These are phyloP conservation scores for Tetradesmus obliquus DNA, from an alignment of 139 green algal species.

Conservation along the genomic window DNA sequence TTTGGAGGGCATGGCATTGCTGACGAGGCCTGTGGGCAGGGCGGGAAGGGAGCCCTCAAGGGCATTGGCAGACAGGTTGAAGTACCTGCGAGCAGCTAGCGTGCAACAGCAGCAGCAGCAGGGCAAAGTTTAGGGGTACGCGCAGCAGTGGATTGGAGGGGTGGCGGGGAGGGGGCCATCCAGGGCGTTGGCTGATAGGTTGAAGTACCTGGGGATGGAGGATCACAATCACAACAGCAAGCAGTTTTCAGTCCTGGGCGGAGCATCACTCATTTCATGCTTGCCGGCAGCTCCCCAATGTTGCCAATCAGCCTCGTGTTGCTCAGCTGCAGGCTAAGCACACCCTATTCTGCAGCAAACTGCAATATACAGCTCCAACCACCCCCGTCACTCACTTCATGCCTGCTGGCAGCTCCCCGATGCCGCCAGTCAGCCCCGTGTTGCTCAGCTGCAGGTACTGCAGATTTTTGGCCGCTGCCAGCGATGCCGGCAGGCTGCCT, in stretches of 20 bases:
- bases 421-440: not conserved
- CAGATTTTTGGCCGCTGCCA: slow-evolving; percentile 46
- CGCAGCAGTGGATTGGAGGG: too few relatives aligned
- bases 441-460: slow-evolving; percentile 43
- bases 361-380: too few relatives aligned
- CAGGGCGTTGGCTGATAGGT: too few relatives aligned
- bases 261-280: not conserved
- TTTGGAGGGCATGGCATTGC: slow-evolving; percentile 1
- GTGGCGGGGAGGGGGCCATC: too few relatives aligned
- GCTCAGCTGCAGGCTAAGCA: slow-evolving; percentile 34
- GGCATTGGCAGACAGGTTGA: slow-evolving; percentile 24
- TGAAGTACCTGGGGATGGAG: too few relatives aligned
- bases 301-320: slow-evolving; percentile 1
- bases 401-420: not conserved
- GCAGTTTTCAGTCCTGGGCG: too few relatives aligned
- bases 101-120: not conserved
- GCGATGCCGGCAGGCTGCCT: slow-evolving; percentile 44
- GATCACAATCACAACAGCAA: too few relatives aligned
- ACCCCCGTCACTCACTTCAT: not conserved
- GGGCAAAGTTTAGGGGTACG: too few relatives aligned
- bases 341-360: too few relatives aligned
- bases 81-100: slow-evolving; percentile 22
- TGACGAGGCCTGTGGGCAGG: slow-evolving; percentile 23
- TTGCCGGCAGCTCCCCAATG: slow-evolving; percentile 4
- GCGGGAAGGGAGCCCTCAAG: not conserved